Evolutionary conservation across 2,329 filamentous ascomycete genomes (phyloP), one percentile per base, ranked within the genome.

Genomic region (Sclerotinia trifoliorum): DNA sequence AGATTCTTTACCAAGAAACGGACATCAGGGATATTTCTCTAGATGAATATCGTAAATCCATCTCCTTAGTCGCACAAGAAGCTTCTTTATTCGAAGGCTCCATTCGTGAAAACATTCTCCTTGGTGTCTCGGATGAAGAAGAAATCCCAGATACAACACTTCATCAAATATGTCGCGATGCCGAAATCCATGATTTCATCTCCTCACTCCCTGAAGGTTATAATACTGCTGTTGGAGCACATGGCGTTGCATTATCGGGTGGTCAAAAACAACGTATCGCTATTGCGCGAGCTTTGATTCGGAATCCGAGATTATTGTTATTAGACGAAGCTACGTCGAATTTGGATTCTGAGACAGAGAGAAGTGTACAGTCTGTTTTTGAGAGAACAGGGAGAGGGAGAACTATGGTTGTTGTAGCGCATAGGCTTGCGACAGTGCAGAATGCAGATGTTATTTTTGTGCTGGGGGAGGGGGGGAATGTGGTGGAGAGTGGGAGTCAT

Each of bases 351-450:
- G 81, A 86, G 72, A 84, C 81, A 0, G 86, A 88, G 75, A 82
- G 85, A 46, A 76, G 84, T 5, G 83, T 88, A 1, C 85, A 94
- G 77, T 81, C 80, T 1, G 90, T 90, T 0, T 87, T 94, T 74
- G 88, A 92, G 80, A 82, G 81, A 52, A 87, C 86, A 0, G 83
- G 83, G 3, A 82, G 82, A 71, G 85, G 84, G 1, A 92, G 90
- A 70, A 88, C 92, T 1, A 93, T 91, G 73, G 82, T 95, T 5
- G 90, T 90, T 3, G 90, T 95, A 13, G 92, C 92, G 1, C 92
- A 94, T 77, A 83, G 91, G 21, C 81, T 94, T 58, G 89, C 89
- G 0, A 94, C 90, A 17, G 87, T 94, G 24, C 90, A 91, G 78
- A 89, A 93, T 72, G 90, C 91, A 1, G 74, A 76, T 69, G 58